Conservation (phyloP, 1,139 yeast species). For the Dujonia santamariae region DNA sequence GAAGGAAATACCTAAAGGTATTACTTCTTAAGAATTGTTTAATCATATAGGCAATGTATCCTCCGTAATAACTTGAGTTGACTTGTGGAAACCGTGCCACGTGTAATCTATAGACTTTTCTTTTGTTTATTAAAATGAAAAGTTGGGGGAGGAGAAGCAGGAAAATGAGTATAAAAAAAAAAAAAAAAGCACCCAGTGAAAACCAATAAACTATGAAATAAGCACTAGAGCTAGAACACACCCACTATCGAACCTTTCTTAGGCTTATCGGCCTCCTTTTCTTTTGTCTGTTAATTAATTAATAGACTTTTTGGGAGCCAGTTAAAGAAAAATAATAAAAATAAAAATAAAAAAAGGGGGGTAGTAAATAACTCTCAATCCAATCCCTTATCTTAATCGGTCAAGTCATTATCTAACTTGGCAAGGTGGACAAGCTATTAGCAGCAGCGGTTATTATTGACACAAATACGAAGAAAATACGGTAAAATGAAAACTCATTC, state of each 20-base stretch:
- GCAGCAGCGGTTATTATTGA: too few relatives aligned
- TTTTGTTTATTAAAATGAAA: background rate
- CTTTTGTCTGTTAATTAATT: too few relatives aligned
- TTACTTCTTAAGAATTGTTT: constrained; percentile 3
- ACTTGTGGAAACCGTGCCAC: background rate
- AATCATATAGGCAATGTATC: constrained; percentile 3
- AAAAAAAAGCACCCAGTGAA: background rate
- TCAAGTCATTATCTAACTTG: too few relatives aligned
- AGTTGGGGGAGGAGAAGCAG: background rate
- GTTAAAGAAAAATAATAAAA: too few relatives aligned
- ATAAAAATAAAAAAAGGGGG: background rate
- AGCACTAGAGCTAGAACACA: background rate
- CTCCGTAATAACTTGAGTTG: background rate
- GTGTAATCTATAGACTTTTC: background rate
- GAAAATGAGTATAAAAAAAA: background rate
- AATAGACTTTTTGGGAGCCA: too few relatives aligned
- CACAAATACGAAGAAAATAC: too few relatives aligned
- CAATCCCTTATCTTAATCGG: too few relatives aligned
- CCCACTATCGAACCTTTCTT: too few relatives aligned
- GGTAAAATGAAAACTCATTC: too few relatives aligned
- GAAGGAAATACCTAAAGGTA: constrained; percentile 16
- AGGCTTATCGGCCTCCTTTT: too few relatives aligned
- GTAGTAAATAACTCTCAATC: too few relatives aligned
- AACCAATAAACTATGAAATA: background rate
- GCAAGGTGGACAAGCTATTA: too few relatives aligned